Conservation (phyloP, 108 stramenopile genomes). For the Cyclotella cryptica region DNA sequence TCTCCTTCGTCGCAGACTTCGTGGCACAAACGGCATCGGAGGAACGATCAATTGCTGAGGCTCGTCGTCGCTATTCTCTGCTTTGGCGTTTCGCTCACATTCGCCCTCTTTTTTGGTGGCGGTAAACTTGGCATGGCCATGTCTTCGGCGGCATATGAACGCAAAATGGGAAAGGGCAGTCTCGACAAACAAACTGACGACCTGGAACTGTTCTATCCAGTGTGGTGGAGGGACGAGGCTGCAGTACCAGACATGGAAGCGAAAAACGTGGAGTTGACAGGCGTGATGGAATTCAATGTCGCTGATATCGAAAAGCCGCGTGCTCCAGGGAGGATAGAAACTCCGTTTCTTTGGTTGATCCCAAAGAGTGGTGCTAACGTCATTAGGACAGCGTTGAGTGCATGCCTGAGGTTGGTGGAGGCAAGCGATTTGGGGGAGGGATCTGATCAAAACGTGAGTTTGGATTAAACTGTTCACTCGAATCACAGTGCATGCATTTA, state of each 20-base stretch:
- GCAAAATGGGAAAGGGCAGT: constrained; percentile 15
- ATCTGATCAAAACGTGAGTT: constrained; percentile 28
- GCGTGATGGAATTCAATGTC: constrained; percentile 28
- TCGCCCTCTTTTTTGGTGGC: constrained; percentile 26
- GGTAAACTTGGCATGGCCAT: constrained; percentile 33
- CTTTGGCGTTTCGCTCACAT: constrained; percentile 30
- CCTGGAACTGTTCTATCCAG: constrained; percentile 35
- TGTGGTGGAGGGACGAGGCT: constrained; percentile 42
- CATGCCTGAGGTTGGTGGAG: constrained; percentile 32
- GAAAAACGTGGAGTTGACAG: constrained; percentile 26
- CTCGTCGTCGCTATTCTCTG: constrained; percentile 36
- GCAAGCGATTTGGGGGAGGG: constrained; percentile 41
- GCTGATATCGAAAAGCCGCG: constrained; percentile 36
- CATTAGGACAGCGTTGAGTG: constrained; percentile 31
- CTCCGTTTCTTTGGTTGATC: constrained; percentile 46
- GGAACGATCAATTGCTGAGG: constrained; percentile 37
- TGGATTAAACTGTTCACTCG: neutral
- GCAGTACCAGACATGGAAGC: constrained; percentile 33
- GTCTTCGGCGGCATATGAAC: constrained; percentile 32
- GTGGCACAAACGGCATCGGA: constrained; percentile 12
- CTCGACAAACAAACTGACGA: constrained; percentile 2
- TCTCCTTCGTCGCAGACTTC: neutral
- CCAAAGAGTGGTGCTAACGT: constrained; percentile 43
- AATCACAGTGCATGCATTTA: neutral
- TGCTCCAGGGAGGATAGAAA: constrained; percentile 36